Conservation (phyloP, 2,329 filamentous ascomycete genomes). For the Grosmannia clavigera region DNA sequence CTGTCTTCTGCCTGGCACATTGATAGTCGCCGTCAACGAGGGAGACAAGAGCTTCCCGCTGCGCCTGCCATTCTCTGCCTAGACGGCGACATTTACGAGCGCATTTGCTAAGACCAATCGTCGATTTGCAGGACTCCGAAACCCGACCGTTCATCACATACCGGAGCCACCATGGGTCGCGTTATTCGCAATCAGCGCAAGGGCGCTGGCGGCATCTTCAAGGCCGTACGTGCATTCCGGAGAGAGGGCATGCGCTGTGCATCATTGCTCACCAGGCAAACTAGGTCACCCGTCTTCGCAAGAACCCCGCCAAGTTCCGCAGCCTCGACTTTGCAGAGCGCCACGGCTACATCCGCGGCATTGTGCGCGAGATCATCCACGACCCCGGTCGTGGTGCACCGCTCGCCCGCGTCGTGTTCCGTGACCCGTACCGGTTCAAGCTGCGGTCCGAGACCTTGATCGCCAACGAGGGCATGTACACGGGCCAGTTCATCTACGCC, state of each 20-base stretch:
- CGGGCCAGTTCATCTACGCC: constrained; percentile 99
- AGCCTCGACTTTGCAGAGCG: constrained; percentile 92
- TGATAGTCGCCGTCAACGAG: background rate
- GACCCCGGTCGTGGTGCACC: constrained; percentile 96
- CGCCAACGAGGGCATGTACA: constrained; percentile 99
- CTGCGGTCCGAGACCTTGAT: constrained; percentile 98
- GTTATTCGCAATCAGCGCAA: constrained; percentile 53
- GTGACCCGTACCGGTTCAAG: constrained; percentile 97
- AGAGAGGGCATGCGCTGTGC: background rate
- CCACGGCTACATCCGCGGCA: constrained; percentile 94
- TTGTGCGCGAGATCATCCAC: constrained; percentile 99
- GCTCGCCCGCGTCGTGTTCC: constrained; percentile 93
- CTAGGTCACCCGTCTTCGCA: constrained; percentile 82
- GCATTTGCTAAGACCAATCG: background rate
- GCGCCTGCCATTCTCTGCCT: background rate
- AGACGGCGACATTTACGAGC: background rate
- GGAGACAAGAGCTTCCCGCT: background rate
- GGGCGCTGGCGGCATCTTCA: constrained; percentile 48
- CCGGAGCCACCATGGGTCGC: constrained; percentile 14
- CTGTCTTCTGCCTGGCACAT: background rate
- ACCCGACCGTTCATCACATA: background rate
- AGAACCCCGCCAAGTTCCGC: constrained; percentile 86
- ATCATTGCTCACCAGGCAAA: background rate
- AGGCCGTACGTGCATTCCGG: constrained; percentile 13
- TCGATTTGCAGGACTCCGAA: constrained; percentile 5